Evolutionary conservation across 306 rosid genomes (phyloP), one percentile per base, ranked within the genome.

Genomic region (Glycine tomentella): DNA sequence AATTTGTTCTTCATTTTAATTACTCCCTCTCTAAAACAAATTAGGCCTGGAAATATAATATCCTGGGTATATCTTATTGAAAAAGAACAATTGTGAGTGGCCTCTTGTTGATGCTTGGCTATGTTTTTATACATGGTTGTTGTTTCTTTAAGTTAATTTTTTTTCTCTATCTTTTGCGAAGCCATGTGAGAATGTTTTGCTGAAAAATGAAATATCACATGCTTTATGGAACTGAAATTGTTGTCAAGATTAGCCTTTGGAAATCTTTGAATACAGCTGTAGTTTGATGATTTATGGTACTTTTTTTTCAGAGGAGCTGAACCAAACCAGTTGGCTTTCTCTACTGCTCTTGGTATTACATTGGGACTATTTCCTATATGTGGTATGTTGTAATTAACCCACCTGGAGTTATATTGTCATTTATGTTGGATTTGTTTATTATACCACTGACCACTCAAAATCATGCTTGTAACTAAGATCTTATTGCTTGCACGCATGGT

Each of bases 291-390:
- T 17, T 72, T 25, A 69, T 33, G 51, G 44, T 72, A 20, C 63
- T 69, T 74, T 3, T 38, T 50, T 74, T 78, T 67, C 84, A 95
- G 99, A 87, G 99, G 98, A 68, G 93, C 98, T 25, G 98, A 95
- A 77, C 99, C 99, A 8, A 87, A 80, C 9, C 92, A 87, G 72
- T 74, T 94, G 89, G 97, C 98, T 14, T 94, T 92, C 82, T 94
- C 98, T 75, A 90, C 94, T n/a, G 93, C 98, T 51, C 86, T 92
- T 40, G 98, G 98, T 74, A 82, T 88, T 84, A 94, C 97, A 68
- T n/a, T 94, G 82, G 98, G 98, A 72, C 7, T 92, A 16, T 94
- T 94, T 85, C 98, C 98, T 10, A 90, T 94, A 72, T 91, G 92
- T 66, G 98, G 98, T 94, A 90, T 53, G 83, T 46, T 61, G 16